Percentiles rank a stretch among this genome's conserved stretches.
phyloP scores from a whole-genome alignment of 495 filamentous ascomycete species.

The Parachaetomium inaequale region DNA sequence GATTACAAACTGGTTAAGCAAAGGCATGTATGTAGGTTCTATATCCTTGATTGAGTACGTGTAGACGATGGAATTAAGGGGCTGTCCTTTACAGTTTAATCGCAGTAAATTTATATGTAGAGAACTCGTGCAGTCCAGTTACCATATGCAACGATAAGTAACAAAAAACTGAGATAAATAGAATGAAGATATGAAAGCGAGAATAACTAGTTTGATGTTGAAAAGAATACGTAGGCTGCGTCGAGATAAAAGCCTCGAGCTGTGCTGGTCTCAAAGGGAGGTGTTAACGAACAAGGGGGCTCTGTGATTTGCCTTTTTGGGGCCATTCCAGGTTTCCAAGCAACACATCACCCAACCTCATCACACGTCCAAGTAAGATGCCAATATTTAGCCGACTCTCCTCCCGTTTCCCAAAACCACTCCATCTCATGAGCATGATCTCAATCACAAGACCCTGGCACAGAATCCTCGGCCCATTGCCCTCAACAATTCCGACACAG shows the following conservation, averaged over 20 bases:
- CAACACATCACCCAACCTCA: background rate
- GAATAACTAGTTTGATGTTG: too few species aligned
- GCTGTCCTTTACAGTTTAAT: too few species aligned
- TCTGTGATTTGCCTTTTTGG: background rate
- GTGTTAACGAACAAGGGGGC: background rate
- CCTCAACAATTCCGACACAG: background rate
- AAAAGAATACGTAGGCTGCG: background rate
- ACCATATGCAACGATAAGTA: too few species aligned
- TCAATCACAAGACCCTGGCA: background rate
- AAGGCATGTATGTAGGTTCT: too few species aligned
- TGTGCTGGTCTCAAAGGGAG: background rate
- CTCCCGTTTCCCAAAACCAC: background rate
- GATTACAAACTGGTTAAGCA: too few species aligned
- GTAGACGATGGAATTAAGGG: too few species aligned
- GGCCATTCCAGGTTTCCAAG: background rate
- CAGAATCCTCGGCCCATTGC: background rate
- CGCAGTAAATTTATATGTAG: too few species aligned
- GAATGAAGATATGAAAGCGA: background rate
- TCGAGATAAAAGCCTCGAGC: background rate
- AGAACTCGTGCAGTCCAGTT: too few species aligned
- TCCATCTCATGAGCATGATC: slow-evolving; percentile 6
- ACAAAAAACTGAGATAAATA: background rate
- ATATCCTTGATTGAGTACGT: too few species aligned
- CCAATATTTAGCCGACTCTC: background rate
- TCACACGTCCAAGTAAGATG: background rate